Evolutionary conservation across 2,329 filamentous ascomycete genomes (phyloP), one percentile per base, ranked within the genome.

Genomic region (Pezicula carpinea): DNA sequence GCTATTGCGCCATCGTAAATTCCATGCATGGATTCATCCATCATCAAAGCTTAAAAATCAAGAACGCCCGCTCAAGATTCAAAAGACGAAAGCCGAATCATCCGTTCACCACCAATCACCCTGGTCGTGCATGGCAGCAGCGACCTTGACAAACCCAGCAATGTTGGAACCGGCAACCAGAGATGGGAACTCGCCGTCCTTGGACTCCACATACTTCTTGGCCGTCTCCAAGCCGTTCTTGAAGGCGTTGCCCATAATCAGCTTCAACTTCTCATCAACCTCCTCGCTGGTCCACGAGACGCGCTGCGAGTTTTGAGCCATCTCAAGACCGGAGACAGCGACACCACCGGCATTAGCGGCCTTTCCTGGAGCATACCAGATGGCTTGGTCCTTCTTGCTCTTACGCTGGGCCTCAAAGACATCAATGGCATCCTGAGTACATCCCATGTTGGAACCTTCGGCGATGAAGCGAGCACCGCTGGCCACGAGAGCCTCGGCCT

Each of bases 371-470:
- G 87, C 93, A 70, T 97, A 97, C 93, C 93, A 99, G 69, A 96
- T 83, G 51, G 88, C 82, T 6, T 72, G 66, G 44, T 71, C 70
- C 55, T 80, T 82, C 75, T 89, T 82, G 66, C 80, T 80, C 66
- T 76, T 82, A 59, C 91, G 80, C 62, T 83, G 75, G 15, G 77
- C 79, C 80, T 97, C 92, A 68, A 97, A 97, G 56, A 89, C 75
- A 63, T 96, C 87, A 63, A 99, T 96, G 58, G 92, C 92, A 56
- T 87, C 90, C 72, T 93, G 89, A 29, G 91, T 96, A 78, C 90
- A 96, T 55, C 93, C 93, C 93, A 99, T 97, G 82, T 97, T 97
- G 72, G 87, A 93, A 48, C 93, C 93, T 75, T 99, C 93, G 49
- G 93, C 93, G 57, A 97, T 85, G 75, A 89, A 95, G 67, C 85